Percentiles rank a stretch among this genome's conserved stretches.
These are phyloP conservation scores for Gardenia jasminoides DNA, from an alignment of 257 asterid species.

Conservation along the genomic window DNA sequence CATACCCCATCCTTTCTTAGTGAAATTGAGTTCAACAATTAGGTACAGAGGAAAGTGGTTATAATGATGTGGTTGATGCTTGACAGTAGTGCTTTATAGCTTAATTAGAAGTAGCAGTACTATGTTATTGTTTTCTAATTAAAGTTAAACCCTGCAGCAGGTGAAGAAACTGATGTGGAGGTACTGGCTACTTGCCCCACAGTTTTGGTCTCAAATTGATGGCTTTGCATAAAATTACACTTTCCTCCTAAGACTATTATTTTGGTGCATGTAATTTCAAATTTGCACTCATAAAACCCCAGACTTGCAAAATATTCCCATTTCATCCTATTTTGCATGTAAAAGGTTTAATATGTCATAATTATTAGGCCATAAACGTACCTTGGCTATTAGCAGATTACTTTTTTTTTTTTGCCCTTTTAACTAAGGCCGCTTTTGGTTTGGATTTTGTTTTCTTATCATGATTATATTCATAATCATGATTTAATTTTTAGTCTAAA, in stretches of 20 bases:
- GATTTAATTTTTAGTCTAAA: no score
- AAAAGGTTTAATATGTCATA: background rate
- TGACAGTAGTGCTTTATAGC: background rate
- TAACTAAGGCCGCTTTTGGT: no score
- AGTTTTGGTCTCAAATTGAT: background rate
- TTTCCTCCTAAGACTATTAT: no score
- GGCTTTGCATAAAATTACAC: background rate
- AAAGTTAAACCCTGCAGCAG: background rate
- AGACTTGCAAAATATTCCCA: background rate
- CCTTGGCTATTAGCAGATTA: no score
- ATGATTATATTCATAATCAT: no score
- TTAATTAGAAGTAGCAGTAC: background rate
- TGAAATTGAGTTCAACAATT: background rate
- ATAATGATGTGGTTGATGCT: background rate
- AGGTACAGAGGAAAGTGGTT: no score
- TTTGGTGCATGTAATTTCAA: background rate
- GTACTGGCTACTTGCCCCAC: no score
- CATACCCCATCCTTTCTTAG: background rate
- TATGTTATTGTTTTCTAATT: background rate
- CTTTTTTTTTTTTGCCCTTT: no score
- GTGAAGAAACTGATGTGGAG: constrained; percentile 2
- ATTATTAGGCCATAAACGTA: no score
- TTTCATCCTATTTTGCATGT: background rate
- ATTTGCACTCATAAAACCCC: background rate
- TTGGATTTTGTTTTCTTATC: no score